A percentile compares a stretch with the other conserved stretches of the same genome.
phyloP scores from a whole-genome alignment of 148 eudicot genomes.

The Oxyria digyna region DNA sequence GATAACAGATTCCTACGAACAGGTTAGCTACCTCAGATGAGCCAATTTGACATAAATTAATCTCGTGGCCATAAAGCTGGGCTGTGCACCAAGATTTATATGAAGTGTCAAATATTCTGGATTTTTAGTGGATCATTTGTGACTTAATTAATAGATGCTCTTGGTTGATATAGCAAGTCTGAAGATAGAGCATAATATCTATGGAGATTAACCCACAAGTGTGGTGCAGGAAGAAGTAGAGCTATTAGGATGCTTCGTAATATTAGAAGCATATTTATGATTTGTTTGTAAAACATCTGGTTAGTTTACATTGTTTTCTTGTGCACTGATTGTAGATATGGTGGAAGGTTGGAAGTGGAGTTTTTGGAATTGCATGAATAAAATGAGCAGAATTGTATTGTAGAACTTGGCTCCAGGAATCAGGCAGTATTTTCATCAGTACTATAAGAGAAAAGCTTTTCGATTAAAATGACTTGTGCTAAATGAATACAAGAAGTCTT shows the following conservation, averaged over 20 bases:
- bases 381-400: not conserved
- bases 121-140: not conserved
- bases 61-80: no score
- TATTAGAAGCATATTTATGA: not conserved
- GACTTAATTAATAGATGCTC: not conserved
- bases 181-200: not conserved
- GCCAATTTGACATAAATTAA: no score
- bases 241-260: not conserved
- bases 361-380: not conserved
- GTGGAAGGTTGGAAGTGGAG: not conserved
- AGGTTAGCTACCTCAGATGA: no score
- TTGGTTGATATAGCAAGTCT: not conserved
- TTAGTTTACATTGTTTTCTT: not conserved
- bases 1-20: no score
- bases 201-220: not conserved
- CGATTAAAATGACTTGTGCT: not conserved
- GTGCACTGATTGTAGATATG: not conserved
- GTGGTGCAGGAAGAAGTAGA: not conserved
- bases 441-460: not conserved
- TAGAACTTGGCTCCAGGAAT: not conserved
- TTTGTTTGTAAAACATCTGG: not conserved
- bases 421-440: not conserved
- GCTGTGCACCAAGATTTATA: no score
- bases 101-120: not conserved
- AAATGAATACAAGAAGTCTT: not conserved